Evolutionary conservation across 495 filamentous ascomycete genomes (phyloP).

Genomic region (Pyrenula massariospora): DNA sequence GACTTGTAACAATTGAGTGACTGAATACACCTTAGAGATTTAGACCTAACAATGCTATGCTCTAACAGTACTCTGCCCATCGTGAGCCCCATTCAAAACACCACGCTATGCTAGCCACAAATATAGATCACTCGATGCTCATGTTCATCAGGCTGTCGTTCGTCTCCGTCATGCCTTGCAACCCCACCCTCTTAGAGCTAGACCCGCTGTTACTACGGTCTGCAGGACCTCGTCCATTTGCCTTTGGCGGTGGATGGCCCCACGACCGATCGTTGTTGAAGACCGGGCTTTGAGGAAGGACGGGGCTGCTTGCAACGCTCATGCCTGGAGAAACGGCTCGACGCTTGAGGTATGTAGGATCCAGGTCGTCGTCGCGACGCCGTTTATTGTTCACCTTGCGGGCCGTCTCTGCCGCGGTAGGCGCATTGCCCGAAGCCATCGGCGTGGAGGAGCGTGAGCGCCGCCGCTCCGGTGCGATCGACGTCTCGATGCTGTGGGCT

Average conservation of each 20-base stretch:
- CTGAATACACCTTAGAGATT: too few relatives aligned
- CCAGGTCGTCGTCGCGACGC: conserved; percentile 82
- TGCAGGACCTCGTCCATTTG: conserved; percentile 33
- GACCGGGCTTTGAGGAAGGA: conserved; percentile 67
- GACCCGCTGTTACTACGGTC: conserved; percentile 38
- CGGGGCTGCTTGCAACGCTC: conserved; percentile 79
- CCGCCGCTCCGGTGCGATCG: conserved; percentile 19
- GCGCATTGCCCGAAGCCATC: conserved; percentile 25
- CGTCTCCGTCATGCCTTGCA: conserved; percentile 93
- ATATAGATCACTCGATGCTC: conserved; percentile 65
- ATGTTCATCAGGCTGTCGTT: conserved; percentile 95
- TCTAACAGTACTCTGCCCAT: too few relatives aligned
- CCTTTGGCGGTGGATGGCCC: conserved; percentile 58
- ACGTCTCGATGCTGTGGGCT: conserved; percentile 15
- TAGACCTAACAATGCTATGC: too few relatives aligned
- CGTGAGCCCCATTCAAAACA: neutral
- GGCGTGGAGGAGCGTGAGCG: conserved; percentile 39
- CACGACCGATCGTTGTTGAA: conserved; percentile 54
- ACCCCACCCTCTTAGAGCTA: conserved; percentile 60
- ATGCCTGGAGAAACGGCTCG: conserved; percentile 87
- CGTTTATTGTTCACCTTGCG: conserved; percentile 59
- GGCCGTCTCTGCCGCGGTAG: conserved; percentile 52
- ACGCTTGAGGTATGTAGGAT: conserved; percentile 80
- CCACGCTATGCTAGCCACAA: neutral
- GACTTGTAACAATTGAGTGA: too few relatives aligned